A percentile compares a stretch with the other conserved stretches of the same genome.
phyloP scores from a whole-genome alignment of 805 yeast genomes.

The Schwanniomyces occidentalis region DNA sequence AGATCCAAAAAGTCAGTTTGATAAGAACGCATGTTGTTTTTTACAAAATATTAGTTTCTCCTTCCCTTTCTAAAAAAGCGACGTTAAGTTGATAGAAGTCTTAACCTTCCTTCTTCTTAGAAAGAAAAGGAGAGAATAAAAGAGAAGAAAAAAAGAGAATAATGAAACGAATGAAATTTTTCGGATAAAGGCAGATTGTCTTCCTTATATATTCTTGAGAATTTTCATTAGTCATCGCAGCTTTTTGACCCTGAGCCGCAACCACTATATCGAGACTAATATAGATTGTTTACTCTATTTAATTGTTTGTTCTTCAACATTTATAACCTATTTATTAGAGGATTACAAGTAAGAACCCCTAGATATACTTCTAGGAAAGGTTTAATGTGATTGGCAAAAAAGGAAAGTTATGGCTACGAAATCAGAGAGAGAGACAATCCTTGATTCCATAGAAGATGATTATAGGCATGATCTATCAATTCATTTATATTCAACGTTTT shows the following conservation, averaged over 20 bases:
- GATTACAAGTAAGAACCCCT: too few species aligned
- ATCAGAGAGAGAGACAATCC: conserved; percentile 21
- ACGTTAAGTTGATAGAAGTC: neutral
- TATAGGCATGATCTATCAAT: conserved; percentile 57
- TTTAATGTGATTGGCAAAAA: too few species aligned
- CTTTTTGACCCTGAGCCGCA: conserved; percentile 4
- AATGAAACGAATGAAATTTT: neutral
- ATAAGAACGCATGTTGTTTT: conserved; percentile 46
- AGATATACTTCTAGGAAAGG: too few species aligned
- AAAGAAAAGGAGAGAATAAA: conserved; percentile 6
- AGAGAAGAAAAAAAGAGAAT: conserved; percentile 6
- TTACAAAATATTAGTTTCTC: conserved; percentile 1
- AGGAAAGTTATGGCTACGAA: conserved; percentile 8
- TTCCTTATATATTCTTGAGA: too few species aligned
- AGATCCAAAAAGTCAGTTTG: conserved; percentile 72
- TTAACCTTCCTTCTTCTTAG: conserved; percentile 1
- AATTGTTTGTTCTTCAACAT: too few species aligned
- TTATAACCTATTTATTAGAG: too few species aligned
- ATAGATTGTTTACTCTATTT: too few species aligned
- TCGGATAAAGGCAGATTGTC: too few species aligned
- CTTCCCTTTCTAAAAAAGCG: conserved; percentile 1
- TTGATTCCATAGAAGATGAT: conserved; percentile 45
- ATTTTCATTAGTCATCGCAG: too few species aligned
- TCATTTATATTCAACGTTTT: conserved; percentile 61
- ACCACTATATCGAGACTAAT: too few species aligned